A percentile compares a stretch with the other conserved stretches of the same genome.
Evolutionary conservation across 2,329 filamentous ascomycete genomes (phyloP).

Genomic region (Curvularia sp.): DNA sequence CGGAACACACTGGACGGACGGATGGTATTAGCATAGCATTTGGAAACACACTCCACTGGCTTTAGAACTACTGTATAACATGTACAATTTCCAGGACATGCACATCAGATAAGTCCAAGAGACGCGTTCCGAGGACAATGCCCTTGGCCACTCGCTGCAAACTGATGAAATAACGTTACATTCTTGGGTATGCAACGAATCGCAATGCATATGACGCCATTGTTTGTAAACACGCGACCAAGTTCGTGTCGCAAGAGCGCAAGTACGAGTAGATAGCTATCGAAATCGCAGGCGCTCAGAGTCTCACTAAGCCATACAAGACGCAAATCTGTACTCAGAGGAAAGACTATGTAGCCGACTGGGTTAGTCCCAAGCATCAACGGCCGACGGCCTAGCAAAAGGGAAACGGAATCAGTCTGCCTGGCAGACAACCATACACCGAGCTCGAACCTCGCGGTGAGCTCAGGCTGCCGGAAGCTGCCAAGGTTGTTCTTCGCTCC

Average conservation of each 20-base stretch:
- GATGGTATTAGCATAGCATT: not conserved
- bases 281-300: not conserved
- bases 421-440: conserved; percentile 44
- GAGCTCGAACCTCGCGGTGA: conserved; percentile 50
- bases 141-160: not conserved
- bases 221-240: not conserved
- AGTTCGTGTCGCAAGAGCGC: not conserved
- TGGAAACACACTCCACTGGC: conserved; percentile 4
- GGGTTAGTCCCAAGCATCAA: conserved; percentile 88
- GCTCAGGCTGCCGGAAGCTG: conserved; percentile 61
- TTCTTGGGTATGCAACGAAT: not conserved
- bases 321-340: not conserved
- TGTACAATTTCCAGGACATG: conserved; percentile 9
- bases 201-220: conserved; percentile 1
- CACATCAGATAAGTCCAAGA: not conserved
- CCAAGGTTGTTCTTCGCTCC: conserved; percentile 80
- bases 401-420: conserved; percentile 61
- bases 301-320: not conserved
- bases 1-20: not conserved
- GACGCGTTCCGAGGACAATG: not conserved
- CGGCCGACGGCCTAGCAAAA: conserved; percentile 88
- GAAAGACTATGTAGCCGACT: conserved; percentile 73
- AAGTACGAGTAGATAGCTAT: not conserved
- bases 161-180: not conserved
- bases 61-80: conserved; percentile 12